Conservation (phyloP, 768 basidiomycete species). For the Holtermannia corniformis region DNA sequence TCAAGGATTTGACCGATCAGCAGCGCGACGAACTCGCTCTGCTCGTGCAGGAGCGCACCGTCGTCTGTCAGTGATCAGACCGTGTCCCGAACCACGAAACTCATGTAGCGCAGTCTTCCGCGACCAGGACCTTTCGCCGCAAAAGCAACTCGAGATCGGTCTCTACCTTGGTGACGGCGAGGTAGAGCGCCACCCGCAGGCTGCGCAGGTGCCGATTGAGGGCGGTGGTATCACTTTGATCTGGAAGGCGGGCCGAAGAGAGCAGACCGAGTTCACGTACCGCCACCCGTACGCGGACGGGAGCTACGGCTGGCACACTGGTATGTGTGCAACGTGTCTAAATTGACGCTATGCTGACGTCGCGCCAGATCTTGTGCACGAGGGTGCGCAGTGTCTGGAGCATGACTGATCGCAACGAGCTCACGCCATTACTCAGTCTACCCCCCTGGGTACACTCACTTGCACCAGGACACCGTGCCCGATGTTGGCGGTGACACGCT, state of each 20-base stretch:
- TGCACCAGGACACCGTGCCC: constrained; percentile 36
- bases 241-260: constrained; percentile 26
- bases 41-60: constrained; percentile 22
- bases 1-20: constrained; percentile 54
- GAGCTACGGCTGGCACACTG: constrained; percentile 31
- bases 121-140: constrained; percentile 39
- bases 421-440: constrained; percentile 3
- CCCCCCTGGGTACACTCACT: constrained; percentile 32
- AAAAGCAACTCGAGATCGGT: constrained; percentile 35
- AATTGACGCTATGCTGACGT: neutral
- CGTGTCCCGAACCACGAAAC: neutral
- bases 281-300: constrained; percentile 21
- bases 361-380: constrained; percentile 28
- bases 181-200: constrained; percentile 40
- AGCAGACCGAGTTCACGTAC: constrained; percentile 12
- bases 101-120: constrained; percentile 31
- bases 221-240: constrained; percentile 34
- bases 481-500: constrained; percentile 32
- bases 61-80: constrained; percentile 20
- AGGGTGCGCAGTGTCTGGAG: constrained; percentile 6
- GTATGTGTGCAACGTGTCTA: no score
- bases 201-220: constrained; percentile 37
- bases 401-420: neutral
- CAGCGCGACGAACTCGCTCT: constrained; percentile 64
- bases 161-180: constrained; percentile 27